phyloP scores from a whole-genome alignment of 192 early-diverging fungal genomes.

The Phlyctochytrium bullatum region DNA sequence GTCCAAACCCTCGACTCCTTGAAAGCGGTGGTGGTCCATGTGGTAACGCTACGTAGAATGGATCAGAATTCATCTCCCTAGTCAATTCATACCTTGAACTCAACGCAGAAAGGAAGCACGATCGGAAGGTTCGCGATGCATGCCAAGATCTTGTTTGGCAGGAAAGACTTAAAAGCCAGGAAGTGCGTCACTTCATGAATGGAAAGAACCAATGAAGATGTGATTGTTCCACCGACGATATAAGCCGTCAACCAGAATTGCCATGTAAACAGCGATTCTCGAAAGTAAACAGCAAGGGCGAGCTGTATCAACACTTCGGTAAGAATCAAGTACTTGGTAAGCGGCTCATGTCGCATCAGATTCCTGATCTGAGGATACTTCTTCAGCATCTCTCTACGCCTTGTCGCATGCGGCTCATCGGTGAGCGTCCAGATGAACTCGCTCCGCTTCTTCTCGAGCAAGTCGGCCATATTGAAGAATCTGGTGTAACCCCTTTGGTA shows the following conservation, averaged over 20 bases:
- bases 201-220: slow-evolving; percentile 74
- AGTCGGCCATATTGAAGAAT: too few species aligned
- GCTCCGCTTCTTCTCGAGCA: slow-evolving; percentile 1
- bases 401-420: slow-evolving; percentile 93
- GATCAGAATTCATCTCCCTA: neutral
- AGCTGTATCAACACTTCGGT: slow-evolving; percentile 68
- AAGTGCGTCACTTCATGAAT: slow-evolving; percentile 94
- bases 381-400: slow-evolving; percentile 82
- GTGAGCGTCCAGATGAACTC: slow-evolving; percentile 34
- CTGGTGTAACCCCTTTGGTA: too few species aligned
- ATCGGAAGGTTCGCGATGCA: slow-evolving; percentile 85
- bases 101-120: slow-evolving; percentile 50
- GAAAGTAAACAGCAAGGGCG: slow-evolving; percentile 62
- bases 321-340: slow-evolving; percentile 72
- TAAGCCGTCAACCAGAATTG: slow-evolving; percentile 67
- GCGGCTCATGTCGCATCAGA: slow-evolving; percentile 79
- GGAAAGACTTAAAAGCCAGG: slow-evolving; percentile 68
- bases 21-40: slow-evolving; percentile 96
- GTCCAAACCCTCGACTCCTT: slow-evolving; percentile 90
- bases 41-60: slow-evolving; percentile 59
- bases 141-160: slow-evolving; percentile 79
- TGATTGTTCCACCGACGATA: slow-evolving; percentile 78
- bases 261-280: slow-evolving; percentile 64
- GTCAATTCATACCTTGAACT: slow-evolving; percentile 13
- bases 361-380: slow-evolving; percentile 85